Conservation (phyloP, 1,284 basidiomycete species). For the Microbotryum intermedium region DNA sequence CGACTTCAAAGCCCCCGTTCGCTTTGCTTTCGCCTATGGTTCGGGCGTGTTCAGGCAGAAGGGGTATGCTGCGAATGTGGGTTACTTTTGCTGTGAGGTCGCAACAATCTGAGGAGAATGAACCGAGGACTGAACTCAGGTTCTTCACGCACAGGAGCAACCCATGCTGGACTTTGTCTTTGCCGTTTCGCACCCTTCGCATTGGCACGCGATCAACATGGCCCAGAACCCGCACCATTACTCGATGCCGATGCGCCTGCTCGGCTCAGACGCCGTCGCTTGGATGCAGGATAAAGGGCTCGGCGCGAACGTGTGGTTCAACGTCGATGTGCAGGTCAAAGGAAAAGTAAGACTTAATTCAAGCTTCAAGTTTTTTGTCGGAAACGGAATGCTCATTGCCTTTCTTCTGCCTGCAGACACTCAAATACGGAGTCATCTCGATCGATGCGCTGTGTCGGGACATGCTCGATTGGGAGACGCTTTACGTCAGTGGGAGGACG, state of each 20-base stretch:
- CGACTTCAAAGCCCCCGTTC: conserved; percentile 72
- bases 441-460: conserved; percentile 82
- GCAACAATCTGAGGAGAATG: not conserved
- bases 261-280: conserved; percentile 70
- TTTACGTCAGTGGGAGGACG: conserved; percentile 92
- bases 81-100: not conserved
- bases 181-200: conserved; percentile 78
- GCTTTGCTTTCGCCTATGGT: conserved; percentile 92
- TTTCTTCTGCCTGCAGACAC: conserved; percentile 48
- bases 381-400: conserved; percentile 3
- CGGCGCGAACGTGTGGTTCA: conserved; percentile 91
- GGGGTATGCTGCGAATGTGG: conserved; percentile 48
- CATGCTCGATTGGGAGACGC: conserved; percentile 80
- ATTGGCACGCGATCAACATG: conserved; percentile 95
- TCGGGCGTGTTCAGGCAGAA: conserved; percentile 84
- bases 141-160: conserved; percentile 25
- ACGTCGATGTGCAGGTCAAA: conserved; percentile 72
- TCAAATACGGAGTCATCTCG: conserved; percentile 97
- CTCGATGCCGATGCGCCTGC: conserved; percentile 66
- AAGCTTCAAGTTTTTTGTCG: not conserved
- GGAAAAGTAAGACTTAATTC: conserved; percentile 57
- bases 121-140: not conserved
- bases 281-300: conserved; percentile 57
- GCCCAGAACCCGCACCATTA: conserved; percentile 83
- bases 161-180: conserved; percentile 96